Evolutionary conservation across 2,329 filamentous ascomycete species (phyloP).

Genomic region (Alternaria solani): DNA sequence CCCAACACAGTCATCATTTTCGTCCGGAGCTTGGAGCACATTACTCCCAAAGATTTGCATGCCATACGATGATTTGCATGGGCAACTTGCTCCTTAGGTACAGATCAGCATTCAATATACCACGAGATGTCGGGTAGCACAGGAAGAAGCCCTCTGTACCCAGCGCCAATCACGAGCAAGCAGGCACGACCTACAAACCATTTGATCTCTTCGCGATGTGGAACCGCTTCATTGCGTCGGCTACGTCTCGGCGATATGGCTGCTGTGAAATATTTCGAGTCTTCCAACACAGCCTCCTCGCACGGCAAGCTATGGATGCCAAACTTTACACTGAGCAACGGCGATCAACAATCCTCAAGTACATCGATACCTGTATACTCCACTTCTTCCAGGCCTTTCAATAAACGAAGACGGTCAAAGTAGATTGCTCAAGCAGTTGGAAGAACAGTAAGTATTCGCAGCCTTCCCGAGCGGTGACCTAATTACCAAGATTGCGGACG

Average conservation of each 20-base stretch:
- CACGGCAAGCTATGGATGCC: neutral
- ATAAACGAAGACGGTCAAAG: neutral
- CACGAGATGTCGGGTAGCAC: neutral
- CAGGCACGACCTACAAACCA: neutral
- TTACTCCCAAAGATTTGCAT: neutral
- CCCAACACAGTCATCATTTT: neutral
- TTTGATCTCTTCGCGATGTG: neutral
- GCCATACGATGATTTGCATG: neutral
- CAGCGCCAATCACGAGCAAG: neutral
- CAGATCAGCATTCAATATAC: neutral
- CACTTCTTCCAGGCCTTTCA: neutral
- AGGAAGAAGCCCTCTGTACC: neutral
- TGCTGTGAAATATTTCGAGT: neutral
- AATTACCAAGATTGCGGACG: neutral
- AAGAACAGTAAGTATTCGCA: neutral
- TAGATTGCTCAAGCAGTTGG: neutral
- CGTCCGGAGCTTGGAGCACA: neutral
- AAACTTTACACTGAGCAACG: neutral
- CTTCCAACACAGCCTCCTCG: neutral
- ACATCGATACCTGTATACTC: neutral
- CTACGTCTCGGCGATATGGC: neutral
- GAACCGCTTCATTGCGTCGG: neutral
- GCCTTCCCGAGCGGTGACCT: neutral
- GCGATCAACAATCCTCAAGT: neutral
- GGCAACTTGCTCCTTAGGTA: neutral